Conservation (phyloP, 495 filamentous ascomycete genomes). For the Symbiotaphrina buchneri region DNA sequence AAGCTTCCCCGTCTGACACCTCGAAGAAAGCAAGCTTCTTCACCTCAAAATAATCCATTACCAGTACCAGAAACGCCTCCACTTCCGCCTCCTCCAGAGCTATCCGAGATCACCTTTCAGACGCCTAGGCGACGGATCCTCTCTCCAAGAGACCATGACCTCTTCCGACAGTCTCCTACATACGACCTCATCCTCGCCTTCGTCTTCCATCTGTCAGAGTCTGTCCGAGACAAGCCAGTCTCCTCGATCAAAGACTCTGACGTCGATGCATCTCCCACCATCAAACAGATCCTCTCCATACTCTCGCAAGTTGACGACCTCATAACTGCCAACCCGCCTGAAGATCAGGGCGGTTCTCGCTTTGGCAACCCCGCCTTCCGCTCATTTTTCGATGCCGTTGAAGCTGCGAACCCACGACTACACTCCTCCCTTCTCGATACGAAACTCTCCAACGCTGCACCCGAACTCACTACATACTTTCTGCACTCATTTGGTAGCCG, state of each 20-base stretch:
- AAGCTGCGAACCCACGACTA: slow-evolving; percentile 11
- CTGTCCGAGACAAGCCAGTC: slow-evolving; percentile 51
- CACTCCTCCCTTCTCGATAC: slow-evolving; percentile 15
- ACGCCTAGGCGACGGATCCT: slow-evolving; percentile 58
- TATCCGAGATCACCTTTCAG: slow-evolving; percentile 34
- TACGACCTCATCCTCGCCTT: slow-evolving; percentile 61
- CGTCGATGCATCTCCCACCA: no score
- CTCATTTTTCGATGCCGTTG: slow-evolving; percentile 44
- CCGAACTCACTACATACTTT: slow-evolving; percentile 62
- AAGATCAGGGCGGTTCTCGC: slow-evolving; percentile 66
- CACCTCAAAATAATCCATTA: slow-evolving; percentile 31
- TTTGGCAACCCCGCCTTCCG: slow-evolving; percentile 92
- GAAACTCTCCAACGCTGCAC: slow-evolving; percentile 26
- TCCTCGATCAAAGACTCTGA: slow-evolving; percentile 23
- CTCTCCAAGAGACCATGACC: slow-evolving; percentile 51
- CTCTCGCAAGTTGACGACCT: slow-evolving; percentile 41
- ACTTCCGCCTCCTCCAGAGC: slow-evolving; percentile 45
- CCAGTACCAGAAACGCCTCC: slow-evolving; percentile 48
- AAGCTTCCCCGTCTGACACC: slow-evolving; percentile 48
- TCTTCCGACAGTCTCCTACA: slow-evolving; percentile 60
- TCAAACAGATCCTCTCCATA: slow-evolving; percentile 43
- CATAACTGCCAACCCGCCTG: slow-evolving; percentile 44
- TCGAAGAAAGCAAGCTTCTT: slow-evolving; percentile 27
- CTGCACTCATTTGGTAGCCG: slow-evolving; percentile 66
- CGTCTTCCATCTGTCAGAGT: slow-evolving; percentile 67